phyloP scores from a whole-genome alignment of 169 alveolate genomes.

The Cryptosporidium sp. region DNA sequence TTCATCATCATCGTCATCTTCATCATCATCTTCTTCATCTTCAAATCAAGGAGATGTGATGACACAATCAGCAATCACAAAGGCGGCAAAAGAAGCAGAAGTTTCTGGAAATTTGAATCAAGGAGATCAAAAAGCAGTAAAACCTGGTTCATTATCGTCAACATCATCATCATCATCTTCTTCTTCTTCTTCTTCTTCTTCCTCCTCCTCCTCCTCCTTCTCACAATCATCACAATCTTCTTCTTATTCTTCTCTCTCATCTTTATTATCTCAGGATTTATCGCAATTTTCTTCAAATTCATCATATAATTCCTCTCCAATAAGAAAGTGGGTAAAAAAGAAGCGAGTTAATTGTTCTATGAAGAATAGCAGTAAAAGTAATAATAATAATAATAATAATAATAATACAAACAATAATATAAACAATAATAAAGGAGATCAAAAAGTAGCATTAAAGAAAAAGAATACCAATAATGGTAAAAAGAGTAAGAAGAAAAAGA shows the following conservation, averaged over 20 bases:
- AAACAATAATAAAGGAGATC: no score
- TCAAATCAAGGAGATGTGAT: background rate
- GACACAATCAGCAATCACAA: background rate
- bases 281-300: background rate
- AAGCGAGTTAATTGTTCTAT: background rate
- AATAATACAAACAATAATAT: no score
- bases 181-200: background rate
- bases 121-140: background rate
- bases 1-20: background rate
- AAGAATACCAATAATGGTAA: background rate
- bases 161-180: background rate
- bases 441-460: background rate
- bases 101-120: background rate
- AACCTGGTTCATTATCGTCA: background rate
- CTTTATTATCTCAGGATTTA: background rate
- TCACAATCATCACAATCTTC: background rate
- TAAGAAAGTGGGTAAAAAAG: background rate
- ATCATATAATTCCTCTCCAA: background rate
- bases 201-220: slow-evolving; percentile 7
- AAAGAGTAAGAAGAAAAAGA: no score
- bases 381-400: background rate
- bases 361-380: background rate
- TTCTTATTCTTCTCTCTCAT: background rate
- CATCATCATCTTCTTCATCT: background rate
- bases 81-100: background rate